Conservation (phyloP, 2,329 filamentous ascomycete genomes). For the Stachybotrys chartarum region DNA sequence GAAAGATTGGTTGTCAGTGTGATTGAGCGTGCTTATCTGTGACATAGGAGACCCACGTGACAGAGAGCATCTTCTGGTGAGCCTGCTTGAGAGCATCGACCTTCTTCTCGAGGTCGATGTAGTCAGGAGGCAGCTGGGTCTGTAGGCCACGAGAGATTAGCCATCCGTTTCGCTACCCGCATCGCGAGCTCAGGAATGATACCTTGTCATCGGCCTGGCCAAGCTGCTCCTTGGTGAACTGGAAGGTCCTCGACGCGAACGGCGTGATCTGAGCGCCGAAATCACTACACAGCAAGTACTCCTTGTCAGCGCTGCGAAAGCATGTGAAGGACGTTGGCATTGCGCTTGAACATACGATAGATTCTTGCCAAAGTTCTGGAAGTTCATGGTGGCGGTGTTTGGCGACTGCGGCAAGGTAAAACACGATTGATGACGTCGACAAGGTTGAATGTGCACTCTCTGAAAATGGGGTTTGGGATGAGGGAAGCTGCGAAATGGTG, state of each 20-base stretch:
- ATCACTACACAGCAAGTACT: constrained; percentile 29
- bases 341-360: constrained; percentile 37
- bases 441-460: no score
- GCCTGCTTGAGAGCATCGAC: constrained; percentile 96
- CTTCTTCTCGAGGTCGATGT: constrained; percentile 96
- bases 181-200: constrained; percentile 5
- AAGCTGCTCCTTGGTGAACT: constrained; percentile 97
- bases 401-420: background rate
- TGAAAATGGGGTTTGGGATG: background rate
- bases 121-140: constrained; percentile 95
- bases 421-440: background rate
- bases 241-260: constrained; percentile 87
- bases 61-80: constrained; percentile 93
- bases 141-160: constrained; percentile 25
- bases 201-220: constrained; percentile 94
- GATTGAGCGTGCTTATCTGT: background rate
- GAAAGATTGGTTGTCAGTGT: constrained; percentile 12
- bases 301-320: background rate
- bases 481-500: constrained; percentile 1
- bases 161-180: background rate
- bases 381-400: constrained; percentile 39
- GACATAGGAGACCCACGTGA: constrained; percentile 64
- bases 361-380: constrained; percentile 51
- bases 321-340: background rate
- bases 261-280: constrained; percentile 80